Conservation (phyloP, 805 yeast species). For the Spathaspora hagerdaliae region DNA sequence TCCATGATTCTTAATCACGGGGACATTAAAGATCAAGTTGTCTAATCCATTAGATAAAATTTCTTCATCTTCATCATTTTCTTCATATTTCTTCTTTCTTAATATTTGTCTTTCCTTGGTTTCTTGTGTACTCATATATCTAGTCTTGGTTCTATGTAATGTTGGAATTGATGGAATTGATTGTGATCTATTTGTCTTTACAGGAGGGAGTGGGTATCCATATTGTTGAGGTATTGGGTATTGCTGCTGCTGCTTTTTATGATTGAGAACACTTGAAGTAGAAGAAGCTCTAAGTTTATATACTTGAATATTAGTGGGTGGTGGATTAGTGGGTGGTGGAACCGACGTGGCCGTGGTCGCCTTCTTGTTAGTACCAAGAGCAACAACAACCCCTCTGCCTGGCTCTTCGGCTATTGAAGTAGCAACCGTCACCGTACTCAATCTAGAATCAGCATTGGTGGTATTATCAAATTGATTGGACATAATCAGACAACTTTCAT, state of each 20-base stretch:
- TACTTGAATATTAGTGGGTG: background rate
- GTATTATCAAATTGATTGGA: slow-evolving; percentile 29
- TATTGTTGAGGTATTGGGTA: background rate
- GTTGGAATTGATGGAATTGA: slow-evolving; percentile 14
- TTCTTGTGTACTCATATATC: slow-evolving; percentile 30
- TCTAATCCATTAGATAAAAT: slow-evolving; percentile 34
- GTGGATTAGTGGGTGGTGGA: too few species aligned
- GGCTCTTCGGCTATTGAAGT: slow-evolving; percentile 1
- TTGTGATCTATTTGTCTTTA: slow-evolving; percentile 2
- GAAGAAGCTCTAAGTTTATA: slow-evolving; percentile 11
- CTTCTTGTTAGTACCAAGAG: too few species aligned
- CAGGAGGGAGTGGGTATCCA: slow-evolving; percentile 1
- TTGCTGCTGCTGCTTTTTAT: background rate
- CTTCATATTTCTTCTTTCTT: slow-evolving; percentile 39
- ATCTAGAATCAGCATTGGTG: slow-evolving; percentile 24
- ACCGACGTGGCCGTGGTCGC: too few species aligned
- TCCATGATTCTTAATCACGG: slow-evolving; percentile 33
- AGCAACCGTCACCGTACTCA: slow-evolving; percentile 31
- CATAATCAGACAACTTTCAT: slow-evolving; percentile 29
- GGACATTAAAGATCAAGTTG: slow-evolving; percentile 38
- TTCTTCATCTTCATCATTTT: slow-evolving; percentile 38
- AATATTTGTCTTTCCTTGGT: slow-evolving; percentile 34
- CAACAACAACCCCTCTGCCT: too few species aligned
- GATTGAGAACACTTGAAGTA: slow-evolving; percentile 6
- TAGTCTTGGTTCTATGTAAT: slow-evolving; percentile 31